phyloP scores from a whole-genome alignment of 2,329 filamentous ascomycete genomes.

The Chrysosporium queenslandicum region DNA sequence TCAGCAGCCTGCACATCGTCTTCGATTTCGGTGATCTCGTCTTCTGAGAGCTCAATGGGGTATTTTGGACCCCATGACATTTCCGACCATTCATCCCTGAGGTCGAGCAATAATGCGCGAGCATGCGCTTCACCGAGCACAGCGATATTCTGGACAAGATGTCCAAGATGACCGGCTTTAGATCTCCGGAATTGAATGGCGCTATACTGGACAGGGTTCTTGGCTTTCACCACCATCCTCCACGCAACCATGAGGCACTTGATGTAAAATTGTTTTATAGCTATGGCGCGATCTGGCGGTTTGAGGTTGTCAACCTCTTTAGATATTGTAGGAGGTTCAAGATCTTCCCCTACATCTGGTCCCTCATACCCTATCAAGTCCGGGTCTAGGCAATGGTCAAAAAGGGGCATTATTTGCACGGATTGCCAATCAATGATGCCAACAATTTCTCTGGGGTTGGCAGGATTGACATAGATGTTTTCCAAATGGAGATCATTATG shows the following conservation, averaged over 20 bases:
- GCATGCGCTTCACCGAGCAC: conserved; percentile 12
- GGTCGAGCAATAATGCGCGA: conserved; percentile 3
- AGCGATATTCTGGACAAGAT: conserved; percentile 9
- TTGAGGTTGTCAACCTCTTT: not conserved
- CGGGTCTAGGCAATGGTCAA: conserved; percentile 23
- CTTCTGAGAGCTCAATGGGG: not conserved
- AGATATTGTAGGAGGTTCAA: conserved; percentile 16
- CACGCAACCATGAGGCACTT: conserved; percentile 13
- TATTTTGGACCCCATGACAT: not conserved
- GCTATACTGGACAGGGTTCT: conserved; percentile 10
- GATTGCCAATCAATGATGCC: conserved; percentile 29
- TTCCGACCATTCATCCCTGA: conserved; percentile 6
- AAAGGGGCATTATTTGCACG: conserved; percentile 24
- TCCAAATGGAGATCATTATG: conserved; percentile 26
- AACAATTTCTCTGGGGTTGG: conserved; percentile 19
- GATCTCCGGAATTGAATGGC: conserved; percentile 6
- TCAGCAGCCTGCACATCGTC: too few relatives aligned
- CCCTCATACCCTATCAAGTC: conserved; percentile 23
- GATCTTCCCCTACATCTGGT: conserved; percentile 23
- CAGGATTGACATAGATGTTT: conserved; percentile 27
- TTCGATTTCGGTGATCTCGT: conserved; percentile 2
- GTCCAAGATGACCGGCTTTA: not conserved
- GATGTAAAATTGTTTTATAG: not conserved
- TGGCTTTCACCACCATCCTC: conserved; percentile 9
- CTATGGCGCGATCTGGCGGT: not conserved